Evolutionary conservation across 257 asterid genomes (phyloP).

Genomic region (Paraleonurus japonicus): DNA sequence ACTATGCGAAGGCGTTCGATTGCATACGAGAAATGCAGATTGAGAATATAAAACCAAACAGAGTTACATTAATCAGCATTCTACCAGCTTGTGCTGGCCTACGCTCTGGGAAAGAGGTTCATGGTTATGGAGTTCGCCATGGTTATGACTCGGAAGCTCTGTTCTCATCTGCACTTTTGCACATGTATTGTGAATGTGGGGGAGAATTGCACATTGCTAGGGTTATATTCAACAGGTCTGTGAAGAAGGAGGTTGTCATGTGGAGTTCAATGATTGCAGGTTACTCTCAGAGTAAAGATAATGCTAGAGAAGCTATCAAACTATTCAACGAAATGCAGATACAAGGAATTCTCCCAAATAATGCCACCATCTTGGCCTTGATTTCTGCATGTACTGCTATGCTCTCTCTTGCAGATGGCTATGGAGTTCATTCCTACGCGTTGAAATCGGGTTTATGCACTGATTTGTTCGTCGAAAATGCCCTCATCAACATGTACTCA

Average conservation of each 20-base stretch:
- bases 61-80: conserved; percentile 54
- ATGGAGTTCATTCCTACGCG: conserved; percentile 46
- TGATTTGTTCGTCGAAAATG: conserved; percentile 48
- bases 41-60: conserved; percentile 47
- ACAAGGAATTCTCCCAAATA: conserved; percentile 51
- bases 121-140: conserved; percentile 53
- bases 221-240: conserved; percentile 48
- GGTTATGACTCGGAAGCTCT: conserved; percentile 48
- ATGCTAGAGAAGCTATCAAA: conserved; percentile 48
- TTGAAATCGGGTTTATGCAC: conserved; percentile 45
- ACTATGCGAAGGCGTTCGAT: conserved; percentile 38
- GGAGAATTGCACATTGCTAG: conserved; percentile 36
- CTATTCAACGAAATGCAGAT: conserved; percentile 54
- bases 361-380: conserved; percentile 56
- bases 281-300: conserved; percentile 40
- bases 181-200: conserved; percentile 48
- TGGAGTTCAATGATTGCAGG: conserved; percentile 73
- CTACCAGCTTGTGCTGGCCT: conserved; percentile 54
- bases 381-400: conserved; percentile 53
- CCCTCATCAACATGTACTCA: conserved; percentile 66
- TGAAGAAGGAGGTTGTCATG: conserved; percentile 52
- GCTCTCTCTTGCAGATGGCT: conserved; percentile 40
- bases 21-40: conserved; percentile 50
- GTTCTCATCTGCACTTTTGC: conserved; percentile 50
- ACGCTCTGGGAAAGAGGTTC: conserved; percentile 56